Conservation (phyloP, 2,329 filamentous ascomycete species). For the Acephala macrosclerotiorum region DNA sequence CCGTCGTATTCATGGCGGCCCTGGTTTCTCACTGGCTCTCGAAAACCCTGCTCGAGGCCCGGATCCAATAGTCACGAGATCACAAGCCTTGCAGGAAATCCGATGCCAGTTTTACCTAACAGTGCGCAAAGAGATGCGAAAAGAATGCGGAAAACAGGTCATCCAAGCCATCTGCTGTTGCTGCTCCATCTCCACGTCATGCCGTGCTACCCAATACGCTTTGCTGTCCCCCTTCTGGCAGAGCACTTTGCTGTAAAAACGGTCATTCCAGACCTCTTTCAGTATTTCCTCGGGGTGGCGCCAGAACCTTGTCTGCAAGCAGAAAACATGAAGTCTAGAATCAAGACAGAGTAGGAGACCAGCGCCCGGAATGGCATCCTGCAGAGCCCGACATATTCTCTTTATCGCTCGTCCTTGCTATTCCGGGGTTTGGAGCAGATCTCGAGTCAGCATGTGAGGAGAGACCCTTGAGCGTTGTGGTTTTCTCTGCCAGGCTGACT, state of each 20-base stretch:
- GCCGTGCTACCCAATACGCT: slow-evolving; percentile 28
- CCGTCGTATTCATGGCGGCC: not conserved
- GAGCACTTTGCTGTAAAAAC: not conserved
- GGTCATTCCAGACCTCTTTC: slow-evolving; percentile 23
- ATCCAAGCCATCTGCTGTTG: slow-evolving; percentile 4
- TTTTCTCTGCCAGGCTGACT: not conserved
- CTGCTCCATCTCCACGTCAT: slow-evolving; percentile 24
- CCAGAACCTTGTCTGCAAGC: not conserved
- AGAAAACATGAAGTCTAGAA: not conserved
- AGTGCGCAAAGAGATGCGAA: slow-evolving; percentile 11
- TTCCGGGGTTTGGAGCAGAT: not conserved
- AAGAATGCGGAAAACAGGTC: slow-evolving; percentile 18
- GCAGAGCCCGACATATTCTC: not conserved
- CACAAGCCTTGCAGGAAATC: not conserved
- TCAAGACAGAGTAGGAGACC: not conserved
- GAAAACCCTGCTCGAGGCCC: not conserved
- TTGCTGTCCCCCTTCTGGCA: not conserved
- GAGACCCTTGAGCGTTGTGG: not conserved
- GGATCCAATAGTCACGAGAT: slow-evolving; percentile 27
- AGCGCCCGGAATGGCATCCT: not conserved
- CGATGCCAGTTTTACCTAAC: slow-evolving; percentile 31
- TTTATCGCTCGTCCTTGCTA: slow-evolving; percentile 1
- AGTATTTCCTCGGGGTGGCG: slow-evolving; percentile 21
- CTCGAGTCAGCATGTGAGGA: not conserved
- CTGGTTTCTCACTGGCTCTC: not conserved